Conservation (phyloP, 208 protist species). For the Trypanosoma conorhini region DNA sequence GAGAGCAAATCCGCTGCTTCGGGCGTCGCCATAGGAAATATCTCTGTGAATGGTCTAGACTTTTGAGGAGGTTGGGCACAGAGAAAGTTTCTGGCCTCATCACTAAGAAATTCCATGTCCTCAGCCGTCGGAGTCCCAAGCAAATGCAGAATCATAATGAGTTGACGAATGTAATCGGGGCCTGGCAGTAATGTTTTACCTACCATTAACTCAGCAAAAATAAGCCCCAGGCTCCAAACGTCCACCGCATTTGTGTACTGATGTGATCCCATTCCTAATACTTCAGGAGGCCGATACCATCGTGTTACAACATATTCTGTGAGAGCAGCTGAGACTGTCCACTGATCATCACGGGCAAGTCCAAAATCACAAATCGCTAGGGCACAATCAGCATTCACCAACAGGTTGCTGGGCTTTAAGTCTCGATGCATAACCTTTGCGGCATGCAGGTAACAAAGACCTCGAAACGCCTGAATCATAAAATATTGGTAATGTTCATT, state of each 20-base stretch:
- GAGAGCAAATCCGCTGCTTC: slow-evolving; percentile 94
- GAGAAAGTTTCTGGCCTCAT: slow-evolving; percentile 76
- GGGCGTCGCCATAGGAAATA: slow-evolving; percentile 93
- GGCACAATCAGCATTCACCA: slow-evolving; percentile 95
- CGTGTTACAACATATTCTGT: slow-evolving; percentile 98
- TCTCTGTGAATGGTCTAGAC: slow-evolving; percentile 55
- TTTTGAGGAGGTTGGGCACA: slow-evolving; percentile 53
- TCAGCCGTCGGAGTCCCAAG: slow-evolving; percentile 69
- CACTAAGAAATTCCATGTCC: slow-evolving; percentile 88
- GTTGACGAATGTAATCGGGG: slow-evolving; percentile 82
- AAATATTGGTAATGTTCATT: slow-evolving; percentile 99
- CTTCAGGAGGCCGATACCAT: slow-evolving; percentile 99
- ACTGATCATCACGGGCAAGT: slow-evolving; percentile 82
- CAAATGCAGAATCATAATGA: slow-evolving; percentile 84
- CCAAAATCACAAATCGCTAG: slow-evolving; percentile 95
- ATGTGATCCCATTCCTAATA: slow-evolving; percentile 91
- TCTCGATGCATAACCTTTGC: slow-evolving; percentile 98
- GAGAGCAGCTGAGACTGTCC: slow-evolving; percentile 57
- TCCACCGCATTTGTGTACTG: slow-evolving; percentile 97
- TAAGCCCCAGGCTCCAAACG: slow-evolving; percentile 97
- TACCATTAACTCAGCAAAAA: slow-evolving; percentile 98
- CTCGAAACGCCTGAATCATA: slow-evolving; percentile 97
- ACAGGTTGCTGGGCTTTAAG: slow-evolving; percentile 95
- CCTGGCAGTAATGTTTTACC: slow-evolving; percentile 96
- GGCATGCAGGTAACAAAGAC: slow-evolving; percentile 97